Conservation (phyloP, 2,329 filamentous ascomycete species). For the Paecilomyces dactylethromorphus region DNA sequence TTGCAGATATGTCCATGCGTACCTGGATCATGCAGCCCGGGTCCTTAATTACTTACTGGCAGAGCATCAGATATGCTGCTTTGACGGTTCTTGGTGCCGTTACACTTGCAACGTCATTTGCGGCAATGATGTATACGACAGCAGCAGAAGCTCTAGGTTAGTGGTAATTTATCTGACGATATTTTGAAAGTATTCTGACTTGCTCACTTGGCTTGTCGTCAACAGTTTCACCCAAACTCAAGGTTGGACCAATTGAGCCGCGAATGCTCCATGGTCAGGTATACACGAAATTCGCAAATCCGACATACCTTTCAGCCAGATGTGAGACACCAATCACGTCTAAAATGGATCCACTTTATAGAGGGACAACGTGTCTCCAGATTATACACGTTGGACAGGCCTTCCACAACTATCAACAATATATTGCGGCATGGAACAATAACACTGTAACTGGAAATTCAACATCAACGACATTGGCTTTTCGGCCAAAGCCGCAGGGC, state of each 20-base stretch:
- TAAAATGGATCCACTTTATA: constrained; percentile 31
- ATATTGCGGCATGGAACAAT: constrained; percentile 50
- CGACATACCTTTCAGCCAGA: constrained; percentile 45
- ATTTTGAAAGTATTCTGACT: not conserved
- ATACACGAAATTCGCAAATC: constrained; percentile 57
- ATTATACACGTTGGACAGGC: constrained; percentile 62
- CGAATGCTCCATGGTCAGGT: constrained; percentile 52
- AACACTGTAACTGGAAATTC: constrained; percentile 41
- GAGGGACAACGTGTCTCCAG: constrained; percentile 56
- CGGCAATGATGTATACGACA: constrained; percentile 67
- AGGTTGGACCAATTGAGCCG: constrained; percentile 48
- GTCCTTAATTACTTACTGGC: constrained; percentile 62
- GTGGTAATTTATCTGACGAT: constrained; percentile 3
- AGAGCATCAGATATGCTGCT: constrained; percentile 58
- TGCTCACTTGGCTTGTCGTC: not conserved
- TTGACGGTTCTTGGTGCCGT: constrained; percentile 58
- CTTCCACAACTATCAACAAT: constrained; percentile 64
- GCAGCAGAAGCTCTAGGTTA: constrained; percentile 62
- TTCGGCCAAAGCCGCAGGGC: constrained; percentile 55
- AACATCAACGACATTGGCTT: constrained; percentile 31
- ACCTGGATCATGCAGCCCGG: constrained; percentile 70
- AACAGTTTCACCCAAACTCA: constrained; percentile 62
- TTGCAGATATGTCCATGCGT: constrained; percentile 73
- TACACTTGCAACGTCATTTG: constrained; percentile 57
- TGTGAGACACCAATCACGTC: constrained; percentile 58